Percentiles rank a stretch among this genome's conserved stretches.
phyloP scores from a whole-genome alignment of 1,139 yeast species.

The Sugiyamaella neomexicana region DNA sequence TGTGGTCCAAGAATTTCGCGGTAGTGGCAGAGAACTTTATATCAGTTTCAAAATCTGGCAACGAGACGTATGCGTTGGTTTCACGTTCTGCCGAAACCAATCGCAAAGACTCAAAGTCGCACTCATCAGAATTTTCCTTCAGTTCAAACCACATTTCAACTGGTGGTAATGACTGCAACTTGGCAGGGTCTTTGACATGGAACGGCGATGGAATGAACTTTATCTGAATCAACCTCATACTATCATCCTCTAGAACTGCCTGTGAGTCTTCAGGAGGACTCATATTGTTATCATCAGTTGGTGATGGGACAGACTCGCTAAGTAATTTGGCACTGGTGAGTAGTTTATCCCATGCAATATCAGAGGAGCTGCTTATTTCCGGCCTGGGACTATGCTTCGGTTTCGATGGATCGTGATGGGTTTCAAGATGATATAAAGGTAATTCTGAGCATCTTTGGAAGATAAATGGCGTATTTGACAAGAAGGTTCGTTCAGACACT shows the following conservation, averaged over 20 bases:
- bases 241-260: slow-evolving; percentile 5
- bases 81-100: slow-evolving; percentile 53
- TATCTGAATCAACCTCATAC: slow-evolving; percentile 43
- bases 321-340: slow-evolving; percentile 17
- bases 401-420: slow-evolving; percentile 24
- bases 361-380: slow-evolving; percentile 9
- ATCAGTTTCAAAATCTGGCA: slow-evolving; percentile 48
- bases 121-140: slow-evolving; percentile 41
- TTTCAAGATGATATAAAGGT: slow-evolving; percentile 30
- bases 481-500: slow-evolving; percentile 27
- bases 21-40: slow-evolving; percentile 48
- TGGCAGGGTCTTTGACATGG: slow-evolving; percentile 22
- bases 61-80: slow-evolving; percentile 44
- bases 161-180: slow-evolving; percentile 47
- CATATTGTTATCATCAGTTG: slow-evolving; percentile 3
- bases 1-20: slow-evolving; percentile 42
- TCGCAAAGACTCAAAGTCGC: slow-evolving; percentile 46
- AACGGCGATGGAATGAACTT: slow-evolving; percentile 52
- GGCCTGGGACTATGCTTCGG: slow-evolving; percentile 9
- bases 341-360: slow-evolving; percentile 28
- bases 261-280: slow-evolving; percentile 9
- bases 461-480: slow-evolving; percentile 37
- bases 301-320: slow-evolving; percentile 5
- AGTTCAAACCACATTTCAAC: slow-evolving; percentile 56
- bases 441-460: slow-evolving; percentile 34